phyloP scores from a whole-genome alignment of 805 yeast species.

The Yamadazyma insecticola region DNA sequence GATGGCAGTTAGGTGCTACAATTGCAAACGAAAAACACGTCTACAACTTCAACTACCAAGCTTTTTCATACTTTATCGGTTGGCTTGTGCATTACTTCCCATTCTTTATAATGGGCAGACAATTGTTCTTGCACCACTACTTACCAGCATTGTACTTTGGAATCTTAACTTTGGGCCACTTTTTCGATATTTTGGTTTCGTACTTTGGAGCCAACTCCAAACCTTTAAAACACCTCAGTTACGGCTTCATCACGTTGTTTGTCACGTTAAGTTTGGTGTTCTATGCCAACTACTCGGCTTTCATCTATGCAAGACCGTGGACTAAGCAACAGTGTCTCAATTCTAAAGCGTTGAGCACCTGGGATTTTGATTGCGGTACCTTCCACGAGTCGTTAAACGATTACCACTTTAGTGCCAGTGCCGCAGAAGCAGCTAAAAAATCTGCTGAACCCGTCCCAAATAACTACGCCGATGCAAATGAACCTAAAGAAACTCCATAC shows the following conservation, averaged over 20 bases:
- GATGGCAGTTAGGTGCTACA: conserved; percentile 55
- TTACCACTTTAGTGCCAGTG: conserved; percentile 16
- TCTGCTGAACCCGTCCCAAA: conserved; percentile 13
- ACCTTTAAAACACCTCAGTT: conserved; percentile 42
- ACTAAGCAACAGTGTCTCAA: conserved; percentile 60
- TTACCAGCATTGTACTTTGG: conserved; percentile 91
- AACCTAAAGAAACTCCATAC: conserved; percentile 21
- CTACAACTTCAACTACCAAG: conserved; percentile 61
- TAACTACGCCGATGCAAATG: conserved; percentile 14
- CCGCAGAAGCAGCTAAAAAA: conserved; percentile 4
- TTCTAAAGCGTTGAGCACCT: conserved; percentile 54
- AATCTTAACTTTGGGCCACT: conserved; percentile 68
- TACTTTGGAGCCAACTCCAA: conserved; percentile 34
- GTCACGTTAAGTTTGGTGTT: conserved; percentile 47
- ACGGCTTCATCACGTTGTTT: conserved; percentile 43
- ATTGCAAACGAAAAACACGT: conserved; percentile 49
- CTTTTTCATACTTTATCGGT: conserved; percentile 59
- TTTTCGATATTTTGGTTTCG: conserved; percentile 46
- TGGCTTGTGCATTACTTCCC: conserved; percentile 72
- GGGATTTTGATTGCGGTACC: conserved; percentile 86
- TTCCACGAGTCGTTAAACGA: conserved; percentile 37
- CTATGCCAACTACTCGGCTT: conserved; percentile 61
- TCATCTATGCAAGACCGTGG: conserved; percentile 80
- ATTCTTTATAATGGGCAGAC: conserved; percentile 86
- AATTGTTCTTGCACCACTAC: conserved; percentile 89